Conservation (phyloP, 2,329 filamentous ascomycete genomes). For the Phialophora macrospora region DNA sequence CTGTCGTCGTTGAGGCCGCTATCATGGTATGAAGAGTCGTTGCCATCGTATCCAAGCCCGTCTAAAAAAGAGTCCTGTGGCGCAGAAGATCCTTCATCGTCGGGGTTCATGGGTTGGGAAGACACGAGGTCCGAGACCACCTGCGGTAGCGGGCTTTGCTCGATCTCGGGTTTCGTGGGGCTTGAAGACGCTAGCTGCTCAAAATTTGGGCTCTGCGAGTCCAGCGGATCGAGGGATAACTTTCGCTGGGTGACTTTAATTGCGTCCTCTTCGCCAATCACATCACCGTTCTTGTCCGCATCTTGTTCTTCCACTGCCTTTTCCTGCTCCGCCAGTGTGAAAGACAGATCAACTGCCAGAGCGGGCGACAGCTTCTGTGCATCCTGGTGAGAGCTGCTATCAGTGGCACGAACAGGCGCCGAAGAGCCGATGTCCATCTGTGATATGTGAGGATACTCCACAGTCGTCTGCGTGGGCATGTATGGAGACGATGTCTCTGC, state of each 20-base stretch:
- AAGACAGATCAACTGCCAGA: slow-evolving; percentile 27
- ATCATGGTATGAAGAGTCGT: slow-evolving; percentile 34
- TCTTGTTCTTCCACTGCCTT: background rate
- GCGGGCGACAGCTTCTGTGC: slow-evolving; percentile 36
- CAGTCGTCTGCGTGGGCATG: slow-evolving; percentile 34
- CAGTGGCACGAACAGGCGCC: slow-evolving; percentile 13
- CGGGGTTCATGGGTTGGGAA: slow-evolving; percentile 2
- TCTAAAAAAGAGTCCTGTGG: slow-evolving; percentile 33
- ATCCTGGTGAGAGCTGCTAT: slow-evolving; percentile 39
- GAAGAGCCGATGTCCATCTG: slow-evolving; percentile 34
- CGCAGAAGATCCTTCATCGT: slow-evolving; percentile 10
- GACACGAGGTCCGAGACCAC: slow-evolving; percentile 1
- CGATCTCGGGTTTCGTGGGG: background rate
- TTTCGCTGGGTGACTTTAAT: slow-evolving; percentile 3
- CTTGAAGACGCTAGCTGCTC: slow-evolving; percentile 1
- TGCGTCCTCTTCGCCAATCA: slow-evolving; percentile 5
- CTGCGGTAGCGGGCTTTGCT: background rate
- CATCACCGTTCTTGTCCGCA: background rate
- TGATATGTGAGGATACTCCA: slow-evolving; percentile 38
- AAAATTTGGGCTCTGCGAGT: background rate
- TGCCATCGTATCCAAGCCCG: slow-evolving; percentile 33
- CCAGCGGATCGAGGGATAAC: background rate
- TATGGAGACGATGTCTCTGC: slow-evolving; percentile 29
- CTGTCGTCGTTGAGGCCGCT: slow-evolving; percentile 28
- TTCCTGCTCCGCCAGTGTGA: slow-evolving; percentile 18